Base-by-base conservation (phyloP, 176 grass and related monocot genomes). In the Microstegium vimineum region DNA sequence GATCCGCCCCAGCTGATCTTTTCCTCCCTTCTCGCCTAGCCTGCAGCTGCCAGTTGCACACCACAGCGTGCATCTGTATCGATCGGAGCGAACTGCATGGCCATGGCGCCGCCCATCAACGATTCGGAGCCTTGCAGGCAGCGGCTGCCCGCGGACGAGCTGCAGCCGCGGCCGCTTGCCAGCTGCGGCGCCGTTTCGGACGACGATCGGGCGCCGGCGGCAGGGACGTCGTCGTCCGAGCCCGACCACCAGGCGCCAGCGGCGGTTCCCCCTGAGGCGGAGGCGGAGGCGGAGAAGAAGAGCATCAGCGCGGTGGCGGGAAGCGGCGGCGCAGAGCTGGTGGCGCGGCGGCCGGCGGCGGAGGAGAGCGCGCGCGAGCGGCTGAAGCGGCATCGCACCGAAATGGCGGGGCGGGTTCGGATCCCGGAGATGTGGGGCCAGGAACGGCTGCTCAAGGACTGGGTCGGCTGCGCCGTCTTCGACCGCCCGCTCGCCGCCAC, bases 371-470 rank as follows among this genome's bases (percentile, higher is more conserved):
- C 73, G 69, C 78, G 87, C 73, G 84, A 92, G 84, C 85, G 87
- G 81, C 81, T 92, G 34, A 92, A 89, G 81, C 72, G 84, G 72
- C 87, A 92, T 66, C 71, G 90, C 38, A 81, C 61, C 87, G 87
- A 92, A 81, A 87, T 89, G 76, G 84, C 87, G 5, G 90, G 84
- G 1, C 80, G 84, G 66, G 90, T 92, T 59, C 67, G 84, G 76
- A 78, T 92, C 78, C 90, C 90, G 37, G 90, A 92, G 6, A 87
- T 52, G 72, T 92, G 90, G 90, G 87, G 87, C 31, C 84, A 89
- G 81, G 90, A 92, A 84, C 66, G 76, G 30, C 26, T 81, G 30
- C 84, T 92, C 36, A 81, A 84, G 76, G 90, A 89, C 78, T 92
- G 87, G 90, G 76, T 81, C 26, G 90, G 87, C 65, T 83, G 76